phyloP scores from a whole-genome alignment of 176 grass and related monocot species.

The Bromus sterilis region DNA sequence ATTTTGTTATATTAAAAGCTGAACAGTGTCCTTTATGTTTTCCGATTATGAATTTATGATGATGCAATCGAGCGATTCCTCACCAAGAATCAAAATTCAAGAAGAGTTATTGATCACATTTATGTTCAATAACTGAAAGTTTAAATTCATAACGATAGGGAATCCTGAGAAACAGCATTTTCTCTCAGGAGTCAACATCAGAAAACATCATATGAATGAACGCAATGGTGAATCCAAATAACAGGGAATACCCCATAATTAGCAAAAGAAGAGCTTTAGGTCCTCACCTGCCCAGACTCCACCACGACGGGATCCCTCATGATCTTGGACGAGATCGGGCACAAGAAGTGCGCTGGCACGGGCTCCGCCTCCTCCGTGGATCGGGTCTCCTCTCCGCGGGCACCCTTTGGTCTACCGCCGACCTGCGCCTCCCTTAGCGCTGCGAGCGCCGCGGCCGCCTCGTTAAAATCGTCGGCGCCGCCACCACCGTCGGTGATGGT shows the following conservation, averaged over 20 bases:
- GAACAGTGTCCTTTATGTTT: neutral
- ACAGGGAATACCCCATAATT: neutral
- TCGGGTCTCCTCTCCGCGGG: neutral
- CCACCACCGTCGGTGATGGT: conserved; percentile 22
- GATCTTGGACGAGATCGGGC: conserved; percentile 63
- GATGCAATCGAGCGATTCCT: neutral
- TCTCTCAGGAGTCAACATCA: neutral
- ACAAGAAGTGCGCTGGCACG: conserved; percentile 52
- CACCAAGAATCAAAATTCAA: neutral
- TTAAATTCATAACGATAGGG: neutral
- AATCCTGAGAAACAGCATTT: neutral
- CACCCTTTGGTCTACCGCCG: conserved; percentile 12
- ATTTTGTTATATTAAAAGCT: neutral
- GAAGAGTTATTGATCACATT: neutral
- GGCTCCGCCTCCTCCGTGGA: neutral
- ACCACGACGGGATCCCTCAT: conserved; percentile 83
- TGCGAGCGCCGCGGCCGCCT: conserved; percentile 44
- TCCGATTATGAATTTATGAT: neutral
- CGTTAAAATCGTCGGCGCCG: conserved; percentile 32
- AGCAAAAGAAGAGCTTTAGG: neutral
- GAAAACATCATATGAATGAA: neutral
- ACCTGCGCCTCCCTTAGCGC: conserved; percentile 42
- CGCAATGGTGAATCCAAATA: neutral
- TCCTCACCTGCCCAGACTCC: conserved; percentile 70
- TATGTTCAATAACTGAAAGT: conserved; percentile 2